Evolutionary conservation across 1,139 yeast genomes (phyloP).

Genomic region (Scheffersomyces insectosa): DNA sequence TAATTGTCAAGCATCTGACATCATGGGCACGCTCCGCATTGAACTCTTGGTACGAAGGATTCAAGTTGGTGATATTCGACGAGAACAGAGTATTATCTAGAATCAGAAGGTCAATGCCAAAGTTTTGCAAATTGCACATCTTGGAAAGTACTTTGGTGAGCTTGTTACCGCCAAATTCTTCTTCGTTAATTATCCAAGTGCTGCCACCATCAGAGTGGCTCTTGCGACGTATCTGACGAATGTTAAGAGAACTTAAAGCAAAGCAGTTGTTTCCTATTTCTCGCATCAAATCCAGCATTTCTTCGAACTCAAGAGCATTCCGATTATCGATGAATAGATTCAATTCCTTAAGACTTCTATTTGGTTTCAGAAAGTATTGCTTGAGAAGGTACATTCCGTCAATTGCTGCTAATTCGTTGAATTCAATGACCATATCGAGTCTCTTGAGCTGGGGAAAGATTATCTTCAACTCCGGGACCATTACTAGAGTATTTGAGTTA

Average conservation of each 20-base stretch:
- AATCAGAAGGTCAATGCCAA: conserved; percentile 15
- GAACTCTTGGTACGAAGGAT: neutral
- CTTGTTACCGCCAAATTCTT: conserved; percentile 4
- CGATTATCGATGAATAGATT: conserved; percentile 22
- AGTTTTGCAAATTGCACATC: conserved; percentile 3
- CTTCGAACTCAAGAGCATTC: conserved; percentile 13
- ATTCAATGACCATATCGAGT: conserved; percentile 28
- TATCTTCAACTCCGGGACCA: conserved; percentile 3
- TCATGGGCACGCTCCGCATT: neutral
- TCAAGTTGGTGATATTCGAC: neutral
- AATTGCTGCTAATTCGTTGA: conserved; percentile 17
- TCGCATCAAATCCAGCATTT: conserved; percentile 16
- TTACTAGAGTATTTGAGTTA: conserved; percentile 18
- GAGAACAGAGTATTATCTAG: conserved; percentile 8
- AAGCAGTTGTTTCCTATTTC: conserved; percentile 8
- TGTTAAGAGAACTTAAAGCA: conserved; percentile 11
- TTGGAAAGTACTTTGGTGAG: conserved; percentile 3
- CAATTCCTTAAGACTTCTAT: conserved; percentile 12
- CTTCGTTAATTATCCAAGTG: conserved; percentile 9
- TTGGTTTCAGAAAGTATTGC: neutral
- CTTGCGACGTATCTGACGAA: conserved; percentile 17
- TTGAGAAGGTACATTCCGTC: conserved; percentile 1
- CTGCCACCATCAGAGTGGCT: conserved; percentile 3
- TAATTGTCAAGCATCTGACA: neutral
- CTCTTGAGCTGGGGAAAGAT: conserved; percentile 15